Evolutionary conservation across 371 early-diverging fungal species (phyloP), one percentile per base, ranked within the genome.

Genomic region (Rhizopus sp.): DNA sequence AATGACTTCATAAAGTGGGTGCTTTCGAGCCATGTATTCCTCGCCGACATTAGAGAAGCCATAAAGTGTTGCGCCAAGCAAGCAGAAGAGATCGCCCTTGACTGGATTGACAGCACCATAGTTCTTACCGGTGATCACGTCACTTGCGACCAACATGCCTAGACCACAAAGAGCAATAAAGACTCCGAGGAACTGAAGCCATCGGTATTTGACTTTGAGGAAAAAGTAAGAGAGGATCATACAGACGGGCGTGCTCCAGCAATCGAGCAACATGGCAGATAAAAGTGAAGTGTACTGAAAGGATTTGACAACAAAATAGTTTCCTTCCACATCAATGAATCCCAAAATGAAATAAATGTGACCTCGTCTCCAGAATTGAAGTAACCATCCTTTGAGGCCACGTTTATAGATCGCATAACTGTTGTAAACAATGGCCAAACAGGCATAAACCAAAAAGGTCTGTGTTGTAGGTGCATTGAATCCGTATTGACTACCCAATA

Each of bases 251-350:
- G 86, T 82, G 3, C 88, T 77, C 87, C 89, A 90, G 10, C 88
- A 77, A 59, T 89, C 87, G 17, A 90, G 73, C 50, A 90, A 64
- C 86, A 88, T 83, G 59, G 80, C 83, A 5, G 88, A 87, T 37
- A 90, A 68, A 7, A 89, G 55, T 5, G 86, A 84, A 5, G 91
- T 91, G 59, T 89, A 88, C 55, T 68, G 73, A 64, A 78, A 90
- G 7, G 88, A 85, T 70, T 88, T 89, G 54, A 89, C 84, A 7
- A 87, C 78, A 74, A 90, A 88, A 60, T 83, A 90, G 60, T 90
- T 90, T 53, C 83, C 91, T 63, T 90, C 89, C 4, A 90, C 88
- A 63, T 90, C 91, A 12, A 84, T 78, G 5, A 83, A 48, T 0
- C 85, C 86, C 59, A 89, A 60, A 7, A 88, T 33, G 15, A 86